Evolutionary conservation across 768 basidiomycete species (phyloP), one percentile per base, ranked within the genome.

Genomic region (Trametes gibbosa): DNA sequence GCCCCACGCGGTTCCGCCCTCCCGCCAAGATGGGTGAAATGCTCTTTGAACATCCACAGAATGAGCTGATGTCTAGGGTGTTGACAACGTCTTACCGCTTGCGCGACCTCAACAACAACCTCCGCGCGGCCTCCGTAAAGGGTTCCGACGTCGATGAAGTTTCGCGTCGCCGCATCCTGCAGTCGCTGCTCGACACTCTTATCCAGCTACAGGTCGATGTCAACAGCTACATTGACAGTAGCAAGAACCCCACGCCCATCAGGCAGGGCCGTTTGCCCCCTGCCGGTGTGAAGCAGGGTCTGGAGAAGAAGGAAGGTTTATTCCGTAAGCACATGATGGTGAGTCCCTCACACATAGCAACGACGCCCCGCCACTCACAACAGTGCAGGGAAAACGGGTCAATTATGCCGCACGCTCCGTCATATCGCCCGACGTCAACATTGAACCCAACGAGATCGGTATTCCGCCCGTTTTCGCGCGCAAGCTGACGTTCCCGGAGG

Each of bases 241-340:
- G 85, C 70, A 98, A 98, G 77, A 98, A 98, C 68, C 94, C 96
- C 6, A 78, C 85, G 34, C 81, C 85, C n/a, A 77, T 91, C 58
- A 81, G 90, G 51, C 87, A 90, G 68, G 97, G 96, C 3, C 94
- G 94, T 69, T 77, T 92, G 19, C 95, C 95, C 27, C 95, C 95
- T 34, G 80, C 87, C 43, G 97, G 97, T 63, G 86, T 99, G 63
- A 99, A 98, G 79, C 96, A 99, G 73, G 84, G 89, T 13, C 75
- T 99, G 66, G 97, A 99, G 77, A 99, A 98, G 82, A 99, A 99
- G 75, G 97, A 98, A 64, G 97, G 97, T 45, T 72, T 99, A 49
- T 99, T 99, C 81, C 81, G 97, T 58, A 97, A 95, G 75, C 86
- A 99, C 69, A 98, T 99, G 97, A 99, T 99, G 97, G 95, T 94